A percentile compares a stretch with the other conserved stretches of the same genome.
Evolutionary conservation across 805 yeast species (phyloP).

Genomic region (Candida awuae): DNA sequence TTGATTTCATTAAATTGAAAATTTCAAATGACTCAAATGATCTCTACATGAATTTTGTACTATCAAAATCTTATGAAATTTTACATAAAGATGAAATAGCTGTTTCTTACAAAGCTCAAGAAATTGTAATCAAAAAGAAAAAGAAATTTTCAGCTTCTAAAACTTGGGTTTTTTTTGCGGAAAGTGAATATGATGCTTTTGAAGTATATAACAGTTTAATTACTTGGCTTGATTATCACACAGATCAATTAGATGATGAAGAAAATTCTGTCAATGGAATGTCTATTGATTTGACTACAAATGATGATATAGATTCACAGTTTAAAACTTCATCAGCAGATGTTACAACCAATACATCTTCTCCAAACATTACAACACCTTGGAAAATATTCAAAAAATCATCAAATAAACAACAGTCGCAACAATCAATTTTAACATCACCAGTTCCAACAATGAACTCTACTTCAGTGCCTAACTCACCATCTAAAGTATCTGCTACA

Average conservation of each 20-base stretch:
- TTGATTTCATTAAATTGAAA: conserved; percentile 10
- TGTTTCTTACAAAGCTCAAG: conserved; percentile 20
- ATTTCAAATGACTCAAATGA: conserved; percentile 6
- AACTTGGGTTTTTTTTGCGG: conserved; percentile 56
- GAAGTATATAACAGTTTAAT: conserved; percentile 19
- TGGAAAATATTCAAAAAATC: conserved; percentile 11
- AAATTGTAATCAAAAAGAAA: conserved; percentile 21
- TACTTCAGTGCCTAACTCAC: conserved; percentile 3
- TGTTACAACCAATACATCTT: background rate
- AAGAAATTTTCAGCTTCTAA: conserved; percentile 28
- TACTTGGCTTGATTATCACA: conserved; percentile 4
- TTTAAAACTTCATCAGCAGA: conserved; percentile 1
- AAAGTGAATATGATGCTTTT: conserved; percentile 54
- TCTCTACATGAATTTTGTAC: conserved; percentile 4
- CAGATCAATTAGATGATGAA: conserved; percentile 13
- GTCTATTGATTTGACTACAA: background rate
- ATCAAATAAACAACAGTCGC: conserved; percentile 2
- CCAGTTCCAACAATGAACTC: background rate
- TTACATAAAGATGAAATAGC: conserved; percentile 18
- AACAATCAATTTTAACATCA: conserved; percentile 1
- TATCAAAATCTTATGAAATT: conserved; percentile 17
- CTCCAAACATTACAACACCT: conserved; percentile 6
- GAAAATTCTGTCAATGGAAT: conserved; percentile 7
- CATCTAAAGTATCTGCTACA: conserved; percentile 3
- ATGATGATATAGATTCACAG: background rate